Percentiles rank a stretch among this genome's conserved stretches.
These are phyloP conservation scores for Parathielavia appendiculata DNA, from an alignment of 495 filamentous ascomycete genomes.

Conservation along the genomic window DNA sequence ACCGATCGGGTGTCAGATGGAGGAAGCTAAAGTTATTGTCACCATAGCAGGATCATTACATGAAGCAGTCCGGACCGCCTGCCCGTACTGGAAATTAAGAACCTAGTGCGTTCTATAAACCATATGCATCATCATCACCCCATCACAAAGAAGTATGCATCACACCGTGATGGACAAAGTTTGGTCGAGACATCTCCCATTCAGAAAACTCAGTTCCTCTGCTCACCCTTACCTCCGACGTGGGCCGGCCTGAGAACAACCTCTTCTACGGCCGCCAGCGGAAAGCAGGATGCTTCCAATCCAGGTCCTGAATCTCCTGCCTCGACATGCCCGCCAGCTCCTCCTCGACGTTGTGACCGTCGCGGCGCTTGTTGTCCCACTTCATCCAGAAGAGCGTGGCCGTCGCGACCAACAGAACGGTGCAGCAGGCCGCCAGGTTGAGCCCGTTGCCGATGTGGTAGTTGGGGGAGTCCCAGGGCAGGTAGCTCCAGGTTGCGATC, in stretches of 20 bases:
- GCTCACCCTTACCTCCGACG: no score
- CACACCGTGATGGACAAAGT: no score
- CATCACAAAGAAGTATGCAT: no score
- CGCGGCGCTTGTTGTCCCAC: conserved; percentile 55
- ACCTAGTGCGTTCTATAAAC: no score
- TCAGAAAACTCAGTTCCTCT: no score
- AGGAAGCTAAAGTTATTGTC: background rate
- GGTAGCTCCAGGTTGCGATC: conserved; percentile 65
- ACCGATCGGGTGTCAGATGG: no score
- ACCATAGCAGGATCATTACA: background rate
- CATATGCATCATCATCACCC: no score
- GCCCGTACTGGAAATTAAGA: no score
- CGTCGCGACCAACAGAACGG: conserved; percentile 47
- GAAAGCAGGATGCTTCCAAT: conserved; percentile 71
- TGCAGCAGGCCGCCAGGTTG: conserved; percentile 58
- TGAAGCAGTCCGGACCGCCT: no score
- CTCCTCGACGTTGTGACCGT: conserved; percentile 46
- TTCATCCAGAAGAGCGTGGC: conserved; percentile 55
- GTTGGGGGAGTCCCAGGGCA: conserved; percentile 59
- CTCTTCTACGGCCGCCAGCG: conserved; percentile 50
- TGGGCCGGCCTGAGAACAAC: no score
- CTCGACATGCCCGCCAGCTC: conserved; percentile 52
- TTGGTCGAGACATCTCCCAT: no score
- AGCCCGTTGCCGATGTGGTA: conserved; percentile 71
- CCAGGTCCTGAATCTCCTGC: conserved; percentile 58